Evolutionary conservation across 805 yeast genomes (phyloP), one percentile per base, ranked within the genome.

Genomic region (Pichia phayaonensis): DNA sequence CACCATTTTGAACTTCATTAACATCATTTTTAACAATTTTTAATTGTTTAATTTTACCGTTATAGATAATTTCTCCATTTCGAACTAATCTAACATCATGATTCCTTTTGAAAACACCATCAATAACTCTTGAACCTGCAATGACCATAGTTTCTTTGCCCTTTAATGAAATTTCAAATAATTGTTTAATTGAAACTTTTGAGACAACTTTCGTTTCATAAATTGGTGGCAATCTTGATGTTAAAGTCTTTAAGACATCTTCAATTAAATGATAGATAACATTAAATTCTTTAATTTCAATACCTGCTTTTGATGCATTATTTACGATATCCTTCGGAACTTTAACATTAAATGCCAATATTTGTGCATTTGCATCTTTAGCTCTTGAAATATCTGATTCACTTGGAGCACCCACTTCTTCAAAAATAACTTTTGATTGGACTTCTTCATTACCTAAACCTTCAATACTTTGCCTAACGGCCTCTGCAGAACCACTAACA

Each of bases 401-500:
- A 0, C 80, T 78, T 13, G 87, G 84, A 0, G 80, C 63, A 6
- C 98, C 98, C 8, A 90, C 96, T 24, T 83, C 90, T 38, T 83
- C 76, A 42, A 77, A 77, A 4, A 94, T 66, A 1, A 92, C 81
- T n/a, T 73, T 67, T 4, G 90, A 79, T 53, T 73, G 72, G 8
- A 92, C 92, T 61, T 87, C 95, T 1, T 85, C 86, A 64, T 92
- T 90, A 8, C 97, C 97, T n/a, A 94, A 68, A 13, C 83, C 82
- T 52, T 75, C 74, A 45, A 94, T 80, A 58, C 92, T 81, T 64
- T 90, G 97, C 39, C 72, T 76, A 34, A 94, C 86, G 1, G 99
- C 99, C 63, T 94, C 99, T 0, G 87, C 86, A 0, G 98, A 90
- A 0, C 99, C 99, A 57, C 84, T 83, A 1, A 92, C 97, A 68